These are phyloP conservation scores for Tricholomella constricta DNA, from an alignment of 768 basidiomycete genomes.

Conservation along the genomic window DNA sequence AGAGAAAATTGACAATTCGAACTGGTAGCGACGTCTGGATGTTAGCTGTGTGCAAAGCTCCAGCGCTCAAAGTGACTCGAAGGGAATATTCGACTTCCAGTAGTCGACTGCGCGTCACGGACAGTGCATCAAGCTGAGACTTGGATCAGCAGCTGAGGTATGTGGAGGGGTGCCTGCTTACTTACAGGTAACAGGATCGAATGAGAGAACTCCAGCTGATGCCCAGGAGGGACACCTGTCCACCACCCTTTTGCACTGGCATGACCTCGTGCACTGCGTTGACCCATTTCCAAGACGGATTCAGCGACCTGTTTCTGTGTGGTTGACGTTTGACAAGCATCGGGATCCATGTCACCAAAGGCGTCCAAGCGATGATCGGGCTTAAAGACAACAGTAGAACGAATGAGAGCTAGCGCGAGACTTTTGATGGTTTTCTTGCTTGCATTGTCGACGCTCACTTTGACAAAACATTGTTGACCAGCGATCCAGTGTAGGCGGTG, in stretches of 20 bases:
- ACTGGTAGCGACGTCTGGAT: slow-evolving; percentile 74
- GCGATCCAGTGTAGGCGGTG: slow-evolving; percentile 80
- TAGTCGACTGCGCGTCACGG: slow-evolving; percentile 66
- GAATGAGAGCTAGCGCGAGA: slow-evolving; percentile 62
- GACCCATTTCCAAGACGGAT: slow-evolving; percentile 64
- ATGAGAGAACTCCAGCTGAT: slow-evolving; percentile 64
- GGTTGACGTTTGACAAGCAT: slow-evolving; percentile 65
- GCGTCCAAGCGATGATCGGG: slow-evolving; percentile 45
- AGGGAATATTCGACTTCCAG: slow-evolving; percentile 79
- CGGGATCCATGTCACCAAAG: slow-evolving; percentile 41
- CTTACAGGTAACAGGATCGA: slow-evolving; percentile 76
- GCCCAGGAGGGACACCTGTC: slow-evolving; percentile 72
- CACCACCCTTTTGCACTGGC: slow-evolving; percentile 90
- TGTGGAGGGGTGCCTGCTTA: slow-evolving; percentile 38
- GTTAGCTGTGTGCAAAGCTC: slow-evolving; percentile 56
- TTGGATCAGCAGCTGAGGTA: slow-evolving; percentile 5
- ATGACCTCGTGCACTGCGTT: slow-evolving; percentile 61
- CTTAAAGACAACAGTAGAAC: slow-evolving; percentile 67
- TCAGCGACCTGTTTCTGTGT: slow-evolving; percentile 66
- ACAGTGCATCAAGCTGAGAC: slow-evolving; percentile 64
- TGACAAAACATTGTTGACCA: slow-evolving; percentile 75
- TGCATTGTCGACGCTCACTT: slow-evolving; percentile 65
- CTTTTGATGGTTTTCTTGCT: slow-evolving; percentile 68
- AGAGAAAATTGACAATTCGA: slow-evolving; percentile 79
- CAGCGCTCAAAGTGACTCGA: slow-evolving; percentile 62